Evolutionary conservation across 345 rosid genomes (phyloP), one percentile per base, ranked within the genome.

Genomic region (Bruguiera parviflora): DNA sequence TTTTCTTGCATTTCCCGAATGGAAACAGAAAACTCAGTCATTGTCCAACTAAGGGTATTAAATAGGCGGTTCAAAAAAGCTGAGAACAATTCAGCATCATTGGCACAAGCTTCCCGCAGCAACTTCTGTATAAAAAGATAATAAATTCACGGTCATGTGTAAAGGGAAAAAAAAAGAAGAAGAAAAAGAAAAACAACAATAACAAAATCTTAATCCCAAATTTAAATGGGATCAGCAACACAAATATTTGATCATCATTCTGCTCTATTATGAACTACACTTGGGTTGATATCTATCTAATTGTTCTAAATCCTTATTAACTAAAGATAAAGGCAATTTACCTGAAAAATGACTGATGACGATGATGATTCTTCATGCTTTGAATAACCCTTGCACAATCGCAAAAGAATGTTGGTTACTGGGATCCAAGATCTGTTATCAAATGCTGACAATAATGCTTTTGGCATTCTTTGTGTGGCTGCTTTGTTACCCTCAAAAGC

Each of bases 391-490:
- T 86, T 92, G 83, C 90, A 91, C 73, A 95, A 77, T 51, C 97
- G 87, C 77, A 95, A 81, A 76, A 95, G 87, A 77, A 92, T 95
- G 71, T 87, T 95, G 31, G 97, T 95, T 61, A 92, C 92, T 9
- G 96, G 92, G 66, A 90, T 88, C 99, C 99, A 95, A 65, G 89
- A 89, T 76, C 97, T 81, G 82, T 92, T 95, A 76, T 95, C 99
- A 83, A 95, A 95, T 63, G 99, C 90, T 53, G 93, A 82, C 61
- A 95, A 65, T 71, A 95, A 80, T 19, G 93, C 87, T 67, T 83
- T 84, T 20, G 97, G 96, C 88, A 95, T 80, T 79, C 73, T 87
- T 46, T 72, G 85, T 15, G 82, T 88, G 67, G 97, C 99, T 8
- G 89, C 93, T 77, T 84, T 89, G 71, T 95, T 95, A 86, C 71